Percentiles rank a stretch among this genome's conserved stretches.
Conservation (phyloP, 345 rosid species). For the Camelina hispida region DNA sequence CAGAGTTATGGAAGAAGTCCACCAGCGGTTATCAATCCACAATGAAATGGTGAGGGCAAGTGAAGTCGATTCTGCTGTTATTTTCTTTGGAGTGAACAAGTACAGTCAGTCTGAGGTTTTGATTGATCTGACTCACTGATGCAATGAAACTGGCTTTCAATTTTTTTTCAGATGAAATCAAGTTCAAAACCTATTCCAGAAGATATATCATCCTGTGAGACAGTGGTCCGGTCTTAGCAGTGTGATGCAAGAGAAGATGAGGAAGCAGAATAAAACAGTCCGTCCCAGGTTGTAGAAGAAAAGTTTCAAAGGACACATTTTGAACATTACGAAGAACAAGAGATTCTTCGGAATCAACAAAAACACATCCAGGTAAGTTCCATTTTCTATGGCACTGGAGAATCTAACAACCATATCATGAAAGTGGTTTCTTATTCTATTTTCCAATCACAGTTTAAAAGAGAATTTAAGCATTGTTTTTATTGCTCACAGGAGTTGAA, state of each 20-base stretch:
- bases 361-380: conserved; percentile 60
- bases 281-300: conserved; percentile 37
- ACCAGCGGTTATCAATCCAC: conserved; percentile 65
- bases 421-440: background rate
- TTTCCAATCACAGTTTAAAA: conserved; percentile 13
- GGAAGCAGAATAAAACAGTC: conserved; percentile 33
- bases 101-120: conserved; percentile 7
- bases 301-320: conserved; percentile 38
- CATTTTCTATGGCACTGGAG: conserved; percentile 15
- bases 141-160: conserved; percentile 7
- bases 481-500: conserved; percentile 66
- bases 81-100: conserved; percentile 8
- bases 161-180: conserved; percentile 53
- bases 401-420: conserved; percentile 15
- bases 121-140: conserved; percentile 26
- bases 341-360: conserved; percentile 47
- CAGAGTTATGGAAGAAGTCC: conserved; percentile 83
- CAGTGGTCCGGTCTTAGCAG: conserved; percentile 44
- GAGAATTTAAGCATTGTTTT: background rate
- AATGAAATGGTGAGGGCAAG: conserved; percentile 56
- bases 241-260: conserved; percentile 28
- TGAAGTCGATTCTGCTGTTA: conserved; percentile 15
- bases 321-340: conserved; percentile 40
- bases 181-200: conserved; percentile 45
- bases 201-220: conserved; percentile 37